Conservation (phyloP, 148 eudicot genomes). For the Rhododendron molle region DNA sequence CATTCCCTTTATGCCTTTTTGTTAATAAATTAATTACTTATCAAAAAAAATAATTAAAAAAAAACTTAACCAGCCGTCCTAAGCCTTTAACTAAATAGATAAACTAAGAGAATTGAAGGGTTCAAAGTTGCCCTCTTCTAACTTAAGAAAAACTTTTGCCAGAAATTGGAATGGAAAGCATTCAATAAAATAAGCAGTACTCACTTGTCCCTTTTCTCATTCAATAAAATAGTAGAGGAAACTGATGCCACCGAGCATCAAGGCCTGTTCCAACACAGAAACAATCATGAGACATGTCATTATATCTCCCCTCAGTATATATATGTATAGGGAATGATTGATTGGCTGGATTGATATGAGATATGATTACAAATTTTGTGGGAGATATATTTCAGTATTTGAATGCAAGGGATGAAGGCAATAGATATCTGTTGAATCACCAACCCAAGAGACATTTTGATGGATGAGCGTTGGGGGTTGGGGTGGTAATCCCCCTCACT, state of each 20-base stretch:
- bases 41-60: too few species aligned
- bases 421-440: not conserved
- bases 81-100: not conserved
- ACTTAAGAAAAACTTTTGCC: not conserved
- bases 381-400: not conserved
- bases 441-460: not conserved
- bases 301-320: constrained; percentile 30
- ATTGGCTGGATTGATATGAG: not conserved
- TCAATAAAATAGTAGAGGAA: constrained; percentile 20
- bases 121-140: not conserved
- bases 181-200: constrained; percentile 7
- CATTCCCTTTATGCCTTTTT: too few species aligned
- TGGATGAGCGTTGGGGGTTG: not conserved
- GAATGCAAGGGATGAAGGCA: not conserved
- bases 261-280: constrained; percentile 44
- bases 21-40: too few species aligned
- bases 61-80: not conserved
- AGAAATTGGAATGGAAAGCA: not conserved
- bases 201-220: constrained; percentile 43
- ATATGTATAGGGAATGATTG: constrained; percentile 20
- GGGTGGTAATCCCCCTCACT: not conserved
- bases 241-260: constrained; percentile 39
- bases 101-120: not conserved
- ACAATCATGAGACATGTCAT: constrained; percentile 43
- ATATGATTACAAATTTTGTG: not conserved